Base-by-base conservation (phyloP, 306 rosid genomes). In the Quercus wislizeni region DNA sequence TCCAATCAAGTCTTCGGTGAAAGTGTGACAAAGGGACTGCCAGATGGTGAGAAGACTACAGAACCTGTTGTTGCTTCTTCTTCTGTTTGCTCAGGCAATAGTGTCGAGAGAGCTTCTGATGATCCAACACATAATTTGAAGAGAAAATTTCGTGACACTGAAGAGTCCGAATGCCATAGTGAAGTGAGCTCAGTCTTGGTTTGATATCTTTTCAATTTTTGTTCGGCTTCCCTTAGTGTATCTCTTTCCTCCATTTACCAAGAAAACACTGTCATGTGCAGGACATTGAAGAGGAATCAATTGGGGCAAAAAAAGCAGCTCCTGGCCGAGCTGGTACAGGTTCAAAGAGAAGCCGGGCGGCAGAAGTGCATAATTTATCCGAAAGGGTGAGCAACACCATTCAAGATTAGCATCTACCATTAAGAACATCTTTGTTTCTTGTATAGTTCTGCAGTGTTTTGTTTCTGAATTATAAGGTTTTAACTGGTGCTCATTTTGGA, bases 301-400 rank as follows among this genome's bases (percentile, higher is more conserved):
- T 87, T 9, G 91, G 87, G 74, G 84, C 78, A 55, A 92, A 90
- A 78, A 90, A 56, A 85, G 75, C 63, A 17, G 73, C 73, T 77
- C 71, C 67, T 56, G 77, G 82, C 77, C 90, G 88, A 78, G 83
- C 76, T 28, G 57, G 87, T 81, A 8, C 57, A 1, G 91, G 95
- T 81, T 89, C 88, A 68, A 94, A 92, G 86, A 86, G 94, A 90
- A 87, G 85, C 81, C 90, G 98, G 83, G 94, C 92, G 18, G 90
- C 98, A 17, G 94, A 90, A 90, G 96, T 89, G 76, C 98, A 94
- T 81, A 94, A 92, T 87, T 87, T 94, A 85, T 92, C 97, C 17
- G 97, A 94, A 88, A 94, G 97, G 90, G 97, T 94, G 79, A 87
- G 93, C 70, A 68, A 71, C 76, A 67, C 75, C 55, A 77, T 79